Evolutionary conservation across 345 rosid species (phyloP).

Genomic region (rapeseed (Brassica napus)): Da-Ae NC_063448.1:22123001-22123500

Average conservation of each 20-base stretch:
- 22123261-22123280: slow-evolving; percentile 13
- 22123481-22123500: slow-evolving; percentile 95
- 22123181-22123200: neutral
- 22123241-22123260: slow-evolving; percentile 2
- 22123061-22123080: slow-evolving; percentile 80
- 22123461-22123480: slow-evolving; percentile 96
- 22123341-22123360: slow-evolving; percentile 81
- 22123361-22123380: slow-evolving; percentile 86
- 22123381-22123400: slow-evolving; percentile 90
- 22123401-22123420: slow-evolving; percentile 96
- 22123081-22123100: slow-evolving; percentile 95
- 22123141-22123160: slow-evolving; percentile 21
- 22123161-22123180: slow-evolving; percentile 5
- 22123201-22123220: slow-evolving; percentile 25
- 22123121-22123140: slow-evolving; percentile 13
- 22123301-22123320: slow-evolving; percentile 29
- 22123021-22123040: slow-evolving; percentile 98
- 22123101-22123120: slow-evolving; percentile 83
- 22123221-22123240: neutral
- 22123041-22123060: slow-evolving; percentile 84
- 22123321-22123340: slow-evolving; percentile 41
- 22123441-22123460: slow-evolving; percentile 95
- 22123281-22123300: neutral
- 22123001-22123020: slow-evolving; percentile 54
- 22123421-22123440: slow-evolving; percentile 95